These are phyloP conservation scores for Boletus hoseneyae DNA, from an alignment of 1,284 basidiomycete species.

Conservation along the genomic window DNA sequence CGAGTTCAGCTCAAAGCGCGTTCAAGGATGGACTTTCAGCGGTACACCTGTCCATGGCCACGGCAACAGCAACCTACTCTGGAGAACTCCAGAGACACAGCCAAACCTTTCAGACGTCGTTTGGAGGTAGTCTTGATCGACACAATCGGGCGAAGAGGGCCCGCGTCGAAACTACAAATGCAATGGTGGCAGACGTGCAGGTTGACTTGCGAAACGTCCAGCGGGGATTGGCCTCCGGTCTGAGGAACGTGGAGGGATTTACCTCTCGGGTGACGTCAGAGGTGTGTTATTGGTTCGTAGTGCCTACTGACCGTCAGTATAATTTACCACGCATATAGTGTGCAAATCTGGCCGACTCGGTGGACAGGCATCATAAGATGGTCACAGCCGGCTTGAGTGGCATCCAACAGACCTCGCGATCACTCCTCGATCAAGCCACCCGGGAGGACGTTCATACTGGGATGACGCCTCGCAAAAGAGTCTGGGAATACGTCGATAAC, in stretches of 20 bases:
- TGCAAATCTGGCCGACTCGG: conserved; percentile 36
- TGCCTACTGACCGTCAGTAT: neutral
- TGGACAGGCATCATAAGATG: conserved; percentile 41
- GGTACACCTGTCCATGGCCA: conserved; percentile 44
- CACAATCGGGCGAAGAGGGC: conserved; percentile 62
- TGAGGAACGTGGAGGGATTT: conserved; percentile 48
- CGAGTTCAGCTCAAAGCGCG: conserved; percentile 38
- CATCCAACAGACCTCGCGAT: conserved; percentile 48
- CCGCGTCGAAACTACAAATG: conserved; percentile 55
- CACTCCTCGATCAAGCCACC: conserved; percentile 56
- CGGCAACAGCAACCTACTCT: conserved; percentile 51
- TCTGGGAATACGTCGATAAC: conserved; percentile 60
- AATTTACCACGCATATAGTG: conserved; percentile 33
- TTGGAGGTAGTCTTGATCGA: conserved; percentile 52
- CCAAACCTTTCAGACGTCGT: conserved; percentile 43
- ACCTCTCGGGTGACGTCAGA: conserved; percentile 43
- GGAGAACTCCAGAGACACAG: conserved; percentile 50
- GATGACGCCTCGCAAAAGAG: conserved; percentile 67
- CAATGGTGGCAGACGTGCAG: conserved; percentile 48
- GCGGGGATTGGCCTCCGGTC: conserved; percentile 47
- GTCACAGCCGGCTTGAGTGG: conserved; percentile 42
- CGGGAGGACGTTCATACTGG: conserved; percentile 64
- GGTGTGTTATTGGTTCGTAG: conserved; percentile 37
- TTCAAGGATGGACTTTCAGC: conserved; percentile 44
- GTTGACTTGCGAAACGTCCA: conserved; percentile 50